Evolutionary conservation across 2,329 filamentous ascomycete species (phyloP), one percentile per base, ranked within the genome.

Genomic region (Hortaea werneckii): DNA sequence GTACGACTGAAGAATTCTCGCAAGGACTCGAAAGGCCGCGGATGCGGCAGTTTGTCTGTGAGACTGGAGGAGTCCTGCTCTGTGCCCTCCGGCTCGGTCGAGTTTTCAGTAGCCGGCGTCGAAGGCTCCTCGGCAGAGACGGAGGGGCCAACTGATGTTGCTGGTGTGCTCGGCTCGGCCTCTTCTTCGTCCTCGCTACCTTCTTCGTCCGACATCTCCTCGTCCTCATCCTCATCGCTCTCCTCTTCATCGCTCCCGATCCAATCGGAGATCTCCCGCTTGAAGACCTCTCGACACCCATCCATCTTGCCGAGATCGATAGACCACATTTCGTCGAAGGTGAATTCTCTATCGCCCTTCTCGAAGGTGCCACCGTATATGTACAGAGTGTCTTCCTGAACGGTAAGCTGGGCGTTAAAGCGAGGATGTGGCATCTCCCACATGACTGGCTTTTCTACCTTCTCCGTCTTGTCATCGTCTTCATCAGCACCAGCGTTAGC

Each of bases 321-420:
- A 2, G 87, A 83, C 67, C 94, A 94, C 66, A 98, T 74, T 58
- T 98, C 92, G 56, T 95, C 89, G 65, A 96, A 95, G 0, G 89
- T 96, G 59, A 85, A 95, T 65, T 98, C 92, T 20, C 87, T 78
- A 58, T 98, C 92, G 12, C 87, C 90, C 62, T 94, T 92, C 62
- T 98, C 92, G 58, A 85, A 95, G 0, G 90, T 98, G 12, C 92
- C 92, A 29, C 92, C 89, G 60, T 94, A 96, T 44, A 96, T 87
- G 67, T 90, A 98, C 1, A 96, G 74, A 6, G 86, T 80, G 63
- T 98, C 92, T 54, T 89, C 87, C 66, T 96, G 89, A 0, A 96
- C 87, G 0, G 90, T 80, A 37, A 96, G 70, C 54, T 92, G 85
- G 1, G 88, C 83, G 56, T 96, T 96, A 70, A 98, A 98, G 43